Percentiles rank a stretch among this genome's conserved stretches.
phyloP scores from a whole-genome alignment of 192 early-diverging fungal genomes.

The Backusella morwellensis region DNA sequence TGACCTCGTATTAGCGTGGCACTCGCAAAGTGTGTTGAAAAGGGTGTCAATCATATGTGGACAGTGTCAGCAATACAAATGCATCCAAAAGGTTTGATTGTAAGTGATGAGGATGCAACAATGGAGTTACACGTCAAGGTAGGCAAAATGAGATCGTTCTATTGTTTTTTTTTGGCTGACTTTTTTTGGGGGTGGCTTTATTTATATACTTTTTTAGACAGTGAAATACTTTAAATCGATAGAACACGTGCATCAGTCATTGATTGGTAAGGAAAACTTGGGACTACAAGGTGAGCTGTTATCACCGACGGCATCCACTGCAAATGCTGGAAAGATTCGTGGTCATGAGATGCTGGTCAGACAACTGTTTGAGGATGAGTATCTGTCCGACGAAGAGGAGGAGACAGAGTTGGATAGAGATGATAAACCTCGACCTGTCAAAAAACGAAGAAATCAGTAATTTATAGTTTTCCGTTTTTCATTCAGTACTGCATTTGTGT shows the following conservation, averaged over 20 bases:
- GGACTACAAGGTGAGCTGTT: conserved; percentile 5
- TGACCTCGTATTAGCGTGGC: conserved; percentile 42
- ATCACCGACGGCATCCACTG: background rate
- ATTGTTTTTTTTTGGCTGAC: background rate
- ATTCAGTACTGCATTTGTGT: background rate
- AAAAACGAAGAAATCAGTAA: background rate
- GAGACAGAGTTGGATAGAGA: background rate
- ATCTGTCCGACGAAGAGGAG: background rate
- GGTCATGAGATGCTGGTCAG: background rate
- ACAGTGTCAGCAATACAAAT: conserved; percentile 83
- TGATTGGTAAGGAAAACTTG: conserved; percentile 10
- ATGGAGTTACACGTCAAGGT: conserved; percentile 81
- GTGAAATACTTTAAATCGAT: conserved; percentile 87
- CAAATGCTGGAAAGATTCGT: background rate
- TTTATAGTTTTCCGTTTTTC: background rate
- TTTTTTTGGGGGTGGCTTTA: background rate
- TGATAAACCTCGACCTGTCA: background rate
- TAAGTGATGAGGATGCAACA: conserved; percentile 84
- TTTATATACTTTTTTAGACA: conserved; percentile 37
- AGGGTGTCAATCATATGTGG: conserved; percentile 86
- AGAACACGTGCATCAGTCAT: conserved; percentile 68
- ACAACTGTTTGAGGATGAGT: background rate
- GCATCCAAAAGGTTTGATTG: conserved; percentile 76
- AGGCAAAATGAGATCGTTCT: background rate
- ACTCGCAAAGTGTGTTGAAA: conserved; percentile 81